Base-by-base conservation (phyloP, 129 eudicot species). In the Solidago caesia region DNA sequence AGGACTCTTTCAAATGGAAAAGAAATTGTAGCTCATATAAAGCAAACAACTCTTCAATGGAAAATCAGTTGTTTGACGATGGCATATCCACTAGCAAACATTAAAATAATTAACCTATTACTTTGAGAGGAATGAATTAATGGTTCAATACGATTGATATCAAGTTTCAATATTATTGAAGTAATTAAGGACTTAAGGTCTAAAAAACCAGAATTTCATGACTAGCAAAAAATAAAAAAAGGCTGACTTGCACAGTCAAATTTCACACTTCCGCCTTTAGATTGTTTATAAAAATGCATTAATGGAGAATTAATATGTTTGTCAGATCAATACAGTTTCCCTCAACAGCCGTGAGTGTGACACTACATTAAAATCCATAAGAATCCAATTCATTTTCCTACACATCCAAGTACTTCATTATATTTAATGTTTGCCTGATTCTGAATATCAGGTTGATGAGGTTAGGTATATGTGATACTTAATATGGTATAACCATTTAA, bases 181-280 rank as follows among this genome's bases (percentile, higher is more conserved):
- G 14, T 53, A 5, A 5, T 33, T 33, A 53, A 53, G 59, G 14
- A 53, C 21, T 53, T 53, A 0, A 53, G 2, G 59, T 14, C 14
- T 53, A 65, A 70, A 39, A 70, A 46, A 53, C 29, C 10, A 33
- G 29, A 15, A 41, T 52, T 52, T 71, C 64, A 53, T 27, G 46
- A 71, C 16, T 39, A 47, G 60, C 26, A 49, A 68, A 68, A 55
- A 57, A 42, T 5, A 15, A 72, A 57, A 42, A 29, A 3, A 15
- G 6, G 25, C 44, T 44, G 25, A 64, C 2, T 33, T 44, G 45
- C 42, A 12, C 14, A 4, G 44, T 56, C 64, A 60, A 16, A 56
- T 43, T 71, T 25, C 52, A 44, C 49, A 25, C 67, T 57, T 57
- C 67, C 44, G 25, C 29, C 41, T 72, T 39, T 43, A 57, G 76